Conservation (phyloP, 495 filamentous ascomycete species). For the Penicillium mononematosum region DNA sequence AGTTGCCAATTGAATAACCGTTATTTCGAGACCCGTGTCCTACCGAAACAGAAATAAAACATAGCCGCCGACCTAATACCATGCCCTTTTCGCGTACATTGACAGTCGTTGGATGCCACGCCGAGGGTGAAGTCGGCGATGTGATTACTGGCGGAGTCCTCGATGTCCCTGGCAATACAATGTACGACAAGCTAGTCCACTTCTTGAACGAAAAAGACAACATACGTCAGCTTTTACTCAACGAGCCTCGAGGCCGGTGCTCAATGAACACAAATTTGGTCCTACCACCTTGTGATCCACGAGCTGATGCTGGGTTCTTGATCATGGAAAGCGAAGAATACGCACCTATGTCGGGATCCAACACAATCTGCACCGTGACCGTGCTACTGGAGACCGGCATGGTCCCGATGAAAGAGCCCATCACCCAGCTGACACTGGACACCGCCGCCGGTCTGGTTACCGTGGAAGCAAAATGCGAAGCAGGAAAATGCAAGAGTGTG, state of each 20-base stretch:
- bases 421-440: slow-evolving; percentile 29
- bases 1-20: neutral
- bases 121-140: slow-evolving; percentile 36
- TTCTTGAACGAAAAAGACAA: slow-evolving; percentile 29
- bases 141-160: slow-evolving; percentile 37
- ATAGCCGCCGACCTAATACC: neutral
- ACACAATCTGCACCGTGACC: slow-evolving; percentile 37
- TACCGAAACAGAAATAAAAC: neutral
- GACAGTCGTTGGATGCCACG: slow-evolving; percentile 31
- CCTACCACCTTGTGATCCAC: slow-evolving; percentile 36
- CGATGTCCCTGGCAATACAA: slow-evolving; percentile 34
- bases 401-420: slow-evolving; percentile 37
- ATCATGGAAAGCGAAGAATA: slow-evolving; percentile 44
- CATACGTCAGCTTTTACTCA: slow-evolving; percentile 35
- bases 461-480: slow-evolving; percentile 34
- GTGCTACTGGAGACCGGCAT: slow-evolving; percentile 39
- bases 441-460: slow-evolving; percentile 35
- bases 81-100: slow-evolving; percentile 32
- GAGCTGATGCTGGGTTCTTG: slow-evolving; percentile 38
- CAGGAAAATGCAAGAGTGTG: slow-evolving; percentile 36
- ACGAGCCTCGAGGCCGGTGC: slow-evolving; percentile 38
- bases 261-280: slow-evolving; percentile 36
- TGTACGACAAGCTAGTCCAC: slow-evolving; percentile 35
- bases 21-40: neutral
- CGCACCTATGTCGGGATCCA: slow-evolving; percentile 39